Percentiles rank a stretch among this genome's conserved stretches.
phyloP scores from a whole-genome alignment of 768 basidiomycete genomes.

The Tricholoma saponaceum region DNA sequence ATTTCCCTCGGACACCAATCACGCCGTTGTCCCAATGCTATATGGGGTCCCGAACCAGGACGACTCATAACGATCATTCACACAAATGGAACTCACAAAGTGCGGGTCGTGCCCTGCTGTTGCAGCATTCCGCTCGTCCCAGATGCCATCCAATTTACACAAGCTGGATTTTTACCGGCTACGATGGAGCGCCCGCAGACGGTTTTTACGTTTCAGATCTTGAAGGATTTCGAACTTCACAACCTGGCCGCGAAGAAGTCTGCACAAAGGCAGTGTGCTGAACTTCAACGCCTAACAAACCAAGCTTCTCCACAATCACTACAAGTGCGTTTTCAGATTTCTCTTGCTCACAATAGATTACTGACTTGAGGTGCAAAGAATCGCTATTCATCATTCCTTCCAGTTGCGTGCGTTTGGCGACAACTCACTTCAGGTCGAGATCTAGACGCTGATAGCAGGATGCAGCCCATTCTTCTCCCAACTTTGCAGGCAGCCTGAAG shows the following conservation, averaged over 20 bases:
- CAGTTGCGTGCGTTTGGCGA: not conserved
- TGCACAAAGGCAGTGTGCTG: not conserved
- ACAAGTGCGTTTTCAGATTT: not conserved
- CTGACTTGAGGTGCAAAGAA: not conserved
- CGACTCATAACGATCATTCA: not conserved
- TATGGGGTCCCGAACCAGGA: not conserved
- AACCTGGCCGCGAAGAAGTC: not conserved
- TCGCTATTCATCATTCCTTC: not conserved
- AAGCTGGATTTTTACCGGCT: not conserved
- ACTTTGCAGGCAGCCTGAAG: not conserved
- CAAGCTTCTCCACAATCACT: not conserved
- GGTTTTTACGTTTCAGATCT: not conserved
- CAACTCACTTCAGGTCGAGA: not conserved
- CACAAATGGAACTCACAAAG: not conserved
- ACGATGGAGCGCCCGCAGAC: not conserved
- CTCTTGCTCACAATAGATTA: not conserved
- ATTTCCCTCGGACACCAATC: not conserved
- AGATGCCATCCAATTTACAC: not conserved
- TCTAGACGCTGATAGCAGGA: not conserved
- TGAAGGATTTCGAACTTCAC: not conserved
- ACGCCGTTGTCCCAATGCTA: not conserved
- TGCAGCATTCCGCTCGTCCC: not conserved
- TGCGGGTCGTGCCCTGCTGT: not conserved
- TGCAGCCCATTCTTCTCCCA: not conserved
- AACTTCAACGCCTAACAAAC: not conserved